phyloP scores from a whole-genome alignment of 2,329 filamentous ascomycete genomes.

The Sporothrix variecibatus region DNA sequence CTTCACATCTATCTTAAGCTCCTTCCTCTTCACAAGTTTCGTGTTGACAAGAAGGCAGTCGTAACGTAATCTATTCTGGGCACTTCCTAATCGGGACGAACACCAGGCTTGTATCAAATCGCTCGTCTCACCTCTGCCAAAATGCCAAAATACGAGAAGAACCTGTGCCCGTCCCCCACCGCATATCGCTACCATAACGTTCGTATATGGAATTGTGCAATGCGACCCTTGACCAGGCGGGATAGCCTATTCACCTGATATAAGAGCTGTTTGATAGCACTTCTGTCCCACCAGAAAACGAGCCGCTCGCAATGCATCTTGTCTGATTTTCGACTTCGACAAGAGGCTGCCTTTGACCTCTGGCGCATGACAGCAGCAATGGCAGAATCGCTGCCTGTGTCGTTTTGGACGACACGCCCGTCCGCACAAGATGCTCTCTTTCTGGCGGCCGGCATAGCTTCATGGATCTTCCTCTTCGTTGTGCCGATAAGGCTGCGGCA shows the following conservation, averaged over 20 bases:
- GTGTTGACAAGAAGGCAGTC: not conserved
- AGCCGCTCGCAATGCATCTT: not conserved
- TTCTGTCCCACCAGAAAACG: not conserved
- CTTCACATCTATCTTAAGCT: not conserved
- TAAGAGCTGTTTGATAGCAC: not conserved
- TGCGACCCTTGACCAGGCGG: conserved; percentile 1
- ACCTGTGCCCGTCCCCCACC: not conserved
- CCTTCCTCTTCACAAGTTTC: not conserved
- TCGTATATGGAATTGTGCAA: not conserved
- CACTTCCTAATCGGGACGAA: not conserved
- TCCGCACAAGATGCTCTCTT: not conserved
- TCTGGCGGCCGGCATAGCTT: conserved; percentile 3
- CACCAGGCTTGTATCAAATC: not conserved
- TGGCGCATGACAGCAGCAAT: not conserved
- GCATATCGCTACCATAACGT: not conserved
- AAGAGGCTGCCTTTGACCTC: not conserved
- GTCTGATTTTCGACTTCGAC: not conserved
- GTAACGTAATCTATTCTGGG: not conserved
- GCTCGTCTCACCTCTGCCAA: not conserved
- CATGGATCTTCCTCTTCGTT: not conserved
- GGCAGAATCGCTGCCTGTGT: not conserved
- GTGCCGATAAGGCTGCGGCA: conserved; percentile 21
- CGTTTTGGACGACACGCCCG: not conserved
- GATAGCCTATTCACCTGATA: not conserved
- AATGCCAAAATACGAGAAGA: conserved; percentile 8